Evolutionary conservation across 305 asterid species (phyloP).

Genomic region (Fraxinus sp.): DNA sequence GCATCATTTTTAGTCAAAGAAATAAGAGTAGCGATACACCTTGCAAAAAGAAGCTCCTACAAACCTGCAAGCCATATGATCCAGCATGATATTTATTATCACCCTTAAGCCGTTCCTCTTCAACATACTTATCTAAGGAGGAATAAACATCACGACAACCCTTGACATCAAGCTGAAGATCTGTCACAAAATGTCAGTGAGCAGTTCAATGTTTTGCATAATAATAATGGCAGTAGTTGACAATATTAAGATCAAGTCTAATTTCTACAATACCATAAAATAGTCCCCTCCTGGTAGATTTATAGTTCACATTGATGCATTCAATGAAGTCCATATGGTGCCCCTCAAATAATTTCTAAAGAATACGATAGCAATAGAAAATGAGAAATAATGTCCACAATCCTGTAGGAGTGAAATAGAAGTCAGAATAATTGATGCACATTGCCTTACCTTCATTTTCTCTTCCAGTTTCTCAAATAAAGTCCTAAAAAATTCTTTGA

Average conservation of each 20-base stretch:
- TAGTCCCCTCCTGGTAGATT: constrained; percentile 58
- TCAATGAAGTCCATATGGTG: constrained; percentile 61
- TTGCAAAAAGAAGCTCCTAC: constrained; percentile 7
- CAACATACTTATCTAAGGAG: constrained; percentile 60
- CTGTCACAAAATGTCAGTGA: constrained; percentile 32
- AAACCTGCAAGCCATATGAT: constrained; percentile 62
- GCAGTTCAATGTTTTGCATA: neutral
- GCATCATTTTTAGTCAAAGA: neutral
- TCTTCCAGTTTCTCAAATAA: constrained; percentile 63
- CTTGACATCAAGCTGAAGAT: constrained; percentile 70
- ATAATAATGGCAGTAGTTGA: constrained; percentile 13
- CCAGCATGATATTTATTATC: constrained; percentile 61
- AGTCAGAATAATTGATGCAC: neutral
- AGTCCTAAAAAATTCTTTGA: constrained; percentile 58
- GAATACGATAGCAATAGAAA: constrained; percentile 46
- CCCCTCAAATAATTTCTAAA: constrained; percentile 64
- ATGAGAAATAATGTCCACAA: constrained; percentile 29
- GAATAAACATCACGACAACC: constrained; percentile 64
- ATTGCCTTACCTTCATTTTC: constrained; percentile 50
- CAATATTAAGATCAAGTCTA: constrained; percentile 17
- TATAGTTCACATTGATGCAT: constrained; percentile 59
- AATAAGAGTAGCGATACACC: neutral
- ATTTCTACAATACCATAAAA: constrained; percentile 49
- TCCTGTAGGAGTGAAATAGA: constrained; percentile 10
- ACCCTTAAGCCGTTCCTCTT: constrained; percentile 53